Base-by-base conservation (phyloP, 2,329 filamentous ascomycete species). In the Salinomyces thailandicus region DNA sequence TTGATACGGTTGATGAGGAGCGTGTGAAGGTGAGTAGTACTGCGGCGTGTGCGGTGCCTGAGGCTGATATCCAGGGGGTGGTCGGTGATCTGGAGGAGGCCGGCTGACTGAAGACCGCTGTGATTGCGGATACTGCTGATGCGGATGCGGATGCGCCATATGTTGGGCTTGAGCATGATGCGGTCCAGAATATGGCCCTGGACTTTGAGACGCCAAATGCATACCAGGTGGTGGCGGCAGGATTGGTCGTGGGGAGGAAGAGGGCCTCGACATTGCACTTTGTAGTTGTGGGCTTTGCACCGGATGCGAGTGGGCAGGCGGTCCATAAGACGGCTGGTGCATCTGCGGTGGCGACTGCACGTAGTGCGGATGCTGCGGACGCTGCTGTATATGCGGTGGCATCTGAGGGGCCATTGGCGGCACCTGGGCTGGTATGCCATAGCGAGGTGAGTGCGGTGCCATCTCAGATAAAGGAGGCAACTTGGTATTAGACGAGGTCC, bases 281-380 rank as follows among this genome's bases (percentile, higher is more conserved):
- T 59, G 59, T 18, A 53, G 35, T 37, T 56, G 58, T 5, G 54
- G 54, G 35, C 52, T 57, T 22, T 41, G 37, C 35, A 52, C 42
- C 9, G 50, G 46, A 42, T 55, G 54, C 14, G 43, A 42, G 38
- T 53, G 54, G 18, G 49, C 24, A 12, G 35, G 52, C 13, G 52
- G 48, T 11, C 55, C 45, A 35, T 62, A 62, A 6, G 61, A 59
- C 16, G 62, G 56, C 19, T 58, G 57, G 38, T 60, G 59, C 26
- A 45, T 43, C 19, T 52, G 39, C 12, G 59, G 52, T n/a, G 58
- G 41, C 47, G 54, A 42, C 31, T 55, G 53, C 29, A 48, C 57
- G 45, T 59, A 59, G 27, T 15, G 11, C 8, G 27, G 27, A 13
- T 30, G 27, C 27, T 12, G 14, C 9, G 22, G 22, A 26, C 22